Percentiles rank a stretch among this genome's conserved stretches.
These are phyloP conservation scores for Rhytidiadelphus loreus DNA, from an alignment of 225 moss, liverwort and hornwort species.

Conservation along the genomic window DNA sequence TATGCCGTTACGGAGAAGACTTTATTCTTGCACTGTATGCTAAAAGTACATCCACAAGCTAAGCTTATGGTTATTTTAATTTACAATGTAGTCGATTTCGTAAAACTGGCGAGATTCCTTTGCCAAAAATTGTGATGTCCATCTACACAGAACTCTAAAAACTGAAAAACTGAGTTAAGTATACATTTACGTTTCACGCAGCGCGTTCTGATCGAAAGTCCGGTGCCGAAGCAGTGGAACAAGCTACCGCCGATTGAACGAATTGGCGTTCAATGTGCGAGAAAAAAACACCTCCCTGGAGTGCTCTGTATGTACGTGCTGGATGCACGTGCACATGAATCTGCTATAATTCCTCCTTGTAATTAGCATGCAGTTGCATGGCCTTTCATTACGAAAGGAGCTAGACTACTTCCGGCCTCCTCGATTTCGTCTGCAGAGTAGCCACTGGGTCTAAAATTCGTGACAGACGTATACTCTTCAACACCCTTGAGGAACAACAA, in stretches of 20 bases:
- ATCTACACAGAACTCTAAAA: background rate
- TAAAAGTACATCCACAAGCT: background rate
- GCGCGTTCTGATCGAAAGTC: too few relatives aligned
- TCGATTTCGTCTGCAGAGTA: background rate
- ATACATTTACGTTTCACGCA: background rate
- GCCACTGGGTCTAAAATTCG: slow-evolving; percentile 11
- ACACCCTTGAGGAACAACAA: slow-evolving; percentile 9
- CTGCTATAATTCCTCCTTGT: background rate
- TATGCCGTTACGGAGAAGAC: background rate
- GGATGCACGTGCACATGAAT: background rate
- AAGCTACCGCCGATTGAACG: background rate
- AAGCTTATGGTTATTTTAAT: background rate
- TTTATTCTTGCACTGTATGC: background rate
- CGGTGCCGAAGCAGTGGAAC: too few relatives aligned
- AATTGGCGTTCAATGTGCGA: background rate
- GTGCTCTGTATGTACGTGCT: too few relatives aligned
- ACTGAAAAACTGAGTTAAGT: too few relatives aligned
- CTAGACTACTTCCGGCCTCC: background rate
- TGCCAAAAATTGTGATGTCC: background rate
- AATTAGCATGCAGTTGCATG: background rate
- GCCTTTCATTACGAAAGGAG: background rate
- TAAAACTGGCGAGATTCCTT: background rate
- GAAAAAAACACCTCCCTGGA: background rate
- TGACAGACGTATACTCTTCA: background rate
- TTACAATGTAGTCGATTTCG: background rate